A percentile compares a stretch with the other conserved stretches of the same genome.
These are phyloP conservation scores for Blastocystis sp. DNA, from an alignment of 352 stramenopile genomes.

Conservation along the genomic window DNA sequence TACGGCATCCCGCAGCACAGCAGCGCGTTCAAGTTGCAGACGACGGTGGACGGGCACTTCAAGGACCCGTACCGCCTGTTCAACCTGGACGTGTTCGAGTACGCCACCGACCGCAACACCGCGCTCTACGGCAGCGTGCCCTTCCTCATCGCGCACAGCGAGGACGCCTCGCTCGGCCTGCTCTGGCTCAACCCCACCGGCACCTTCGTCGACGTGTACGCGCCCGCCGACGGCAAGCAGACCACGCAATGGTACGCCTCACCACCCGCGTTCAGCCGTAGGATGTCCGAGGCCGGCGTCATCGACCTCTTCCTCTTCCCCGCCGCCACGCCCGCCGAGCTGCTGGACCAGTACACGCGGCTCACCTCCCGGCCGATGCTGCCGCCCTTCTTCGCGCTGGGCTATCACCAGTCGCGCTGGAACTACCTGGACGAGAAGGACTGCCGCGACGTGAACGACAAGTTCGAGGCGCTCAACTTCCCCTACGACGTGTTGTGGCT, in stretches of 20 bases:
- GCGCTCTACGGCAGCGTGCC: conserved; percentile 76
- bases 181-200: conserved; percentile 98
- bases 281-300: conserved; percentile 84
- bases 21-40: conserved; percentile 87
- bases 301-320: conserved; percentile 93
- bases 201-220: conserved; percentile 92
- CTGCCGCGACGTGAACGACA: conserved; percentile 80
- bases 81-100: conserved; percentile 99
- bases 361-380: conserved; percentile 86
- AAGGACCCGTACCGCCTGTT: conserved; percentile 96
- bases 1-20: conserved; percentile 97
- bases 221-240: conserved; percentile 84
- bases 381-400: conserved; percentile 91
- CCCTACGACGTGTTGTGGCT: conserved; percentile 99
- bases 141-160: neutral
- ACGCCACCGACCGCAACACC: conserved; percentile 96
- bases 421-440: conserved; percentile 98
- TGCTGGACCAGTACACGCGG: conserved; percentile 86
- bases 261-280: neutral
- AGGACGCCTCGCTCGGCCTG: conserved; percentile 73
- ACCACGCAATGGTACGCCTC: conserved; percentile 27
- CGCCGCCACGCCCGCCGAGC: conserved; percentile 78
- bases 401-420: conserved; percentile 98
- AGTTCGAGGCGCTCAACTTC: conserved; percentile 80
- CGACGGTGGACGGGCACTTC: conserved; percentile 74